Conservation (phyloP, 2,329 filamentous ascomycete genomes). For the Coniochaeta sp. region DNA sequence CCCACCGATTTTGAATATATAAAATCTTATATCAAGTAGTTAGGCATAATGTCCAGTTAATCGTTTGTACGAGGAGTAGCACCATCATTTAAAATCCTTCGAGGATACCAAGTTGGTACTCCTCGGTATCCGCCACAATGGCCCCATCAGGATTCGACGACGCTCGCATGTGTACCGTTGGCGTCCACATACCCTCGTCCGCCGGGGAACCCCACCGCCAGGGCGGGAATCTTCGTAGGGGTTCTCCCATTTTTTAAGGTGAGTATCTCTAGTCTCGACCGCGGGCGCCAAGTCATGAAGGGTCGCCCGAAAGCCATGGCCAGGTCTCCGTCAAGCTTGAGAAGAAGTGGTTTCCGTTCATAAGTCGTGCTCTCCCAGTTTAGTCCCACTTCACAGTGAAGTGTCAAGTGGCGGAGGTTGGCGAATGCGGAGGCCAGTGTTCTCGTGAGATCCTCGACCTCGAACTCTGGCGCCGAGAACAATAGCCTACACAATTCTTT, state of each 20-base stretch:
- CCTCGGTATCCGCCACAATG: background rate
- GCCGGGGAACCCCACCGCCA: background rate
- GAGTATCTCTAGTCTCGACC: conserved; percentile 1
- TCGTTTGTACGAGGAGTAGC: no score
- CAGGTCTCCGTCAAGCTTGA: background rate
- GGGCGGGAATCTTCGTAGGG: conserved; percentile 4
- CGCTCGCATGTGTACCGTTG: background rate
- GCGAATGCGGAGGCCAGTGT: background rate
- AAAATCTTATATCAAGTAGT: no score
- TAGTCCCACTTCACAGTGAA: conserved; percentile 4
- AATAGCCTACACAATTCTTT: background rate
- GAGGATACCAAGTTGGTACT: no score
- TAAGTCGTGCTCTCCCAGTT: background rate
- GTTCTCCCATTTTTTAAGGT: conserved; percentile 1
- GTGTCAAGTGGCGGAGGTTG: conserved; percentile 2
- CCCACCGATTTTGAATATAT: no score
- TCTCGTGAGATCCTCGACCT: background rate
- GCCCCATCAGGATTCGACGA: background rate
- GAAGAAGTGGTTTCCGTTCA: background rate
- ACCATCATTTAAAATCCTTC: no score
- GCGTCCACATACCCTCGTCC: background rate
- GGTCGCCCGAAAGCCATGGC: background rate
- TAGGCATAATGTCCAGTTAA: no score
- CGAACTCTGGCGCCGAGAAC: background rate
- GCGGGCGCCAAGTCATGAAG: background rate